phyloP scores from a whole-genome alignment of 2,329 filamentous ascomycete genomes.

The Botrytis cinerea region DNA sequence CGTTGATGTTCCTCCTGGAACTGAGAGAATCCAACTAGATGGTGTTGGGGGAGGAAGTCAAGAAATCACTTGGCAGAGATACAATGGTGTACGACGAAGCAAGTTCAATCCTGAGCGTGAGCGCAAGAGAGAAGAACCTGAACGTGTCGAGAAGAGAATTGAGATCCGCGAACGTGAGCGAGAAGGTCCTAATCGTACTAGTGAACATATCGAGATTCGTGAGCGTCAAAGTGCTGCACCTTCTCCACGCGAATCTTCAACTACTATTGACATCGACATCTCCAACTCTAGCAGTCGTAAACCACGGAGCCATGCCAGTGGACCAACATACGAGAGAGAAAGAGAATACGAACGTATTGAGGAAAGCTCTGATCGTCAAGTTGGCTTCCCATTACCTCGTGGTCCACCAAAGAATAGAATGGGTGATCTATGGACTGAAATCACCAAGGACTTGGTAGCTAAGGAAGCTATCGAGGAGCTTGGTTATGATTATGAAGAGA shows the following conservation, averaged over 20 bases:
- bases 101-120: conserved; percentile 73
- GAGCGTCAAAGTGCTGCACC: conserved; percentile 29
- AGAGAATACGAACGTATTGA: conserved; percentile 51
- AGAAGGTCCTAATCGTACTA: conserved; percentile 23
- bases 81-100: conserved; percentile 74
- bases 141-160: conserved; percentile 23
- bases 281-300: conserved; percentile 29
- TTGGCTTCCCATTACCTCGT: conserved; percentile 38
- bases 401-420: conserved; percentile 34
- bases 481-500: conserved; percentile 90
- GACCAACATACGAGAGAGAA: conserved; percentile 38
- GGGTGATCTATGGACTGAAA: conserved; percentile 90
- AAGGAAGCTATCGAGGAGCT: conserved; percentile 82
- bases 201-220: conserved; percentile 33
- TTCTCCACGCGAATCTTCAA: conserved; percentile 28
- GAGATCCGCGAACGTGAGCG: conserved; percentile 19
- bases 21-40: conserved; percentile 79
- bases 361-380: conserved; percentile 53
- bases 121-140: conserved; percentile 30
- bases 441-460: conserved; percentile 88
- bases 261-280: conserved; percentile 40
- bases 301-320: conserved; percentile 11
- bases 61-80: conserved; percentile 77
- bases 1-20: conserved; percentile 81
- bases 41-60: conserved; percentile 73